phyloP scores from a whole-genome alignment of 116 monocot species.

The Zostera marina region DNA sequence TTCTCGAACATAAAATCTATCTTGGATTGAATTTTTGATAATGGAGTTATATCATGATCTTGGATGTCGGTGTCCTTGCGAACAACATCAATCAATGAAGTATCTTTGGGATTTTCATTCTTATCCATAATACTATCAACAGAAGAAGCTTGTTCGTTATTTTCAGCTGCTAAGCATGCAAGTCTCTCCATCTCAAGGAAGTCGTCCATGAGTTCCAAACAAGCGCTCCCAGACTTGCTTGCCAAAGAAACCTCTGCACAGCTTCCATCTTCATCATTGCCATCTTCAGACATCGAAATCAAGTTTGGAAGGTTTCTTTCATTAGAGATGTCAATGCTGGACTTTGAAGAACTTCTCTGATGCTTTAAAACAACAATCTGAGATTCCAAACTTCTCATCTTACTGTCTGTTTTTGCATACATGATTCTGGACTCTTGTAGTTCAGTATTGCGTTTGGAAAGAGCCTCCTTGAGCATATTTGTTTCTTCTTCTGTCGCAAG shows the following conservation, averaged over 20 bases:
- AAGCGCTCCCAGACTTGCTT: conserved; percentile 20
- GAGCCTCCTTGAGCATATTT: conserved; percentile 74
- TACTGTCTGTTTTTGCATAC: conserved; percentile 53
- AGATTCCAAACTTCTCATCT: conserved; percentile 34
- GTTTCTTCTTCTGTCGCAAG: conserved; percentile 70
- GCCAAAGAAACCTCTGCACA: conserved; percentile 37
- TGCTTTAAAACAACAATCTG: conserved; percentile 25
- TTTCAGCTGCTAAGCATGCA: conserved; percentile 35
- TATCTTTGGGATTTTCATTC: neutral
- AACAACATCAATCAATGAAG: neutral
- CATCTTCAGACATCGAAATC: conserved; percentile 67
- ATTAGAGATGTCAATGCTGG: conserved; percentile 14
- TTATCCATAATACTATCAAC: neutral
- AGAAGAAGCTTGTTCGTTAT: conserved; percentile 5
- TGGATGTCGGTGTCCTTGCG: conserved; percentile 12
- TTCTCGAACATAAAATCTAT: conserved; percentile 33
- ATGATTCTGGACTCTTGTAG: conserved; percentile 61
- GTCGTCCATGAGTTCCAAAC: conserved; percentile 71
- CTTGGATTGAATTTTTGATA: conserved; percentile 38
- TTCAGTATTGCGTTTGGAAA: conserved; percentile 66
- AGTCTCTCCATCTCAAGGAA: conserved; percentile 78
- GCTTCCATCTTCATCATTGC: conserved; percentile 46
- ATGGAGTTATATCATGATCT: conserved; percentile 6
- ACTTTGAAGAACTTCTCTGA: conserved; percentile 24
- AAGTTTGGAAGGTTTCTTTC: conserved; percentile 40